A percentile compares a stretch with the other conserved stretches of the same genome.
These are phyloP conservation scores for Penstemon eatonii DNA, from an alignment of 257 asterid genomes.

Conservation along the genomic window DNA sequence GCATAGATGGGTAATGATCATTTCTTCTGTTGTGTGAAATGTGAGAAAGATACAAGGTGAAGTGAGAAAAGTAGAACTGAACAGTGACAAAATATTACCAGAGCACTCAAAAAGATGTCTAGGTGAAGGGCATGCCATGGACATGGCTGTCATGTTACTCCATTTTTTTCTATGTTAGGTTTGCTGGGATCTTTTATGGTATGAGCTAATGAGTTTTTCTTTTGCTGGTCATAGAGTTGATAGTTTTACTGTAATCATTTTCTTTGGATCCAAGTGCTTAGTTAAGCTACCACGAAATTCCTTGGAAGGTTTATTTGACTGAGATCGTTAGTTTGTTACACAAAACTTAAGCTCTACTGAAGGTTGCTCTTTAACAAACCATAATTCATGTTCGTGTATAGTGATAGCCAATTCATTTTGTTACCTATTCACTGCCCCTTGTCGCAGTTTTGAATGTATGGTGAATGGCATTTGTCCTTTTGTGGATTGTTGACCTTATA, in stretches of 20 bases:
- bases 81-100: neutral
- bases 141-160: neutral
- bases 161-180: neutral
- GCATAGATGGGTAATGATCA: slow-evolving; percentile 11
- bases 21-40: neutral
- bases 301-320: neutral
- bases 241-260: neutral
- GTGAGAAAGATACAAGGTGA: neutral
- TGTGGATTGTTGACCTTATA: slow-evolving; percentile 3
- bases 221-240: neutral
- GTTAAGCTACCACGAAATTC: neutral
- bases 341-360: too few species aligned
- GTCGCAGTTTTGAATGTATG: neutral
- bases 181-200: too few species aligned
- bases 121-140: neutral
- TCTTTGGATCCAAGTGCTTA: neutral
- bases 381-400: too few species aligned
- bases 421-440: neutral
- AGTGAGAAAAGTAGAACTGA: slow-evolving; percentile 3
- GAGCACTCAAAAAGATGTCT: neutral
- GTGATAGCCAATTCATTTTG: neutral
- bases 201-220: neutral
- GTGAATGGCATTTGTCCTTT: neutral
- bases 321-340: too few species aligned
- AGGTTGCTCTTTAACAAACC: too few species aligned